These are phyloP conservation scores for Fonsecaea multimorphosa DNA, from an alignment of 2,329 filamentous ascomycete species.

Conservation along the genomic window DNA sequence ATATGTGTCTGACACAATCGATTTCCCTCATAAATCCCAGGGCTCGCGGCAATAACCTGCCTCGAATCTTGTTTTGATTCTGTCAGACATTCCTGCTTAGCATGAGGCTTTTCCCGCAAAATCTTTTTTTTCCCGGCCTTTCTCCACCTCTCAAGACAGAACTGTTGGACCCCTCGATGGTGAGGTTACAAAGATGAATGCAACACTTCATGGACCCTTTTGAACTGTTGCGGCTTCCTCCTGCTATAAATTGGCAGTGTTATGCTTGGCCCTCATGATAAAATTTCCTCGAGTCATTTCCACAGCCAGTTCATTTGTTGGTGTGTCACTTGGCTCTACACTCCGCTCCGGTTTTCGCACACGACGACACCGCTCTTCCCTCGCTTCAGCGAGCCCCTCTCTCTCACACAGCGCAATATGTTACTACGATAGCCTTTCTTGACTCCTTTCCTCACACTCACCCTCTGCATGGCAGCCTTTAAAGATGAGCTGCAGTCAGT, in stretches of 20 bases:
- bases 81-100: slow-evolving; percentile 6
- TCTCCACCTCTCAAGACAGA: not conserved
- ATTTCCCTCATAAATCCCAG: not conserved
- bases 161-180: slow-evolving; percentile 7
- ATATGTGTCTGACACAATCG: not conserved
- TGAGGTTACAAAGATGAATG: slow-evolving; percentile 10
- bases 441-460: slow-evolving; percentile 22
- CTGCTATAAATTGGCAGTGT: not conserved
- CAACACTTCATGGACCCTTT: not conserved
- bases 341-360: slow-evolving; percentile 15
- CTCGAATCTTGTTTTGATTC: not conserved
- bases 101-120: slow-evolving; percentile 14
- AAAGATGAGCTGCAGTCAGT: slow-evolving; percentile 34
- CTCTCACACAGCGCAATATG: slow-evolving; percentile 42
- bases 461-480: slow-evolving; percentile 36
- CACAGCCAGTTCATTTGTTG: not conserved
- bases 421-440: slow-evolving; percentile 45
- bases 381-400: slow-evolving; percentile 12
- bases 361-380: slow-evolving; percentile 33
- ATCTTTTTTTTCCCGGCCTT: slow-evolving; percentile 5
- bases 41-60: not conserved
- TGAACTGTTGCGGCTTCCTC: not conserved
- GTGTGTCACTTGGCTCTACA: not conserved
- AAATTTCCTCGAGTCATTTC: not conserved
- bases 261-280: not conserved